phyloP scores from a whole-genome alignment of 495 filamentous ascomycete genomes.

The Cairneyella variabilis region DNA sequence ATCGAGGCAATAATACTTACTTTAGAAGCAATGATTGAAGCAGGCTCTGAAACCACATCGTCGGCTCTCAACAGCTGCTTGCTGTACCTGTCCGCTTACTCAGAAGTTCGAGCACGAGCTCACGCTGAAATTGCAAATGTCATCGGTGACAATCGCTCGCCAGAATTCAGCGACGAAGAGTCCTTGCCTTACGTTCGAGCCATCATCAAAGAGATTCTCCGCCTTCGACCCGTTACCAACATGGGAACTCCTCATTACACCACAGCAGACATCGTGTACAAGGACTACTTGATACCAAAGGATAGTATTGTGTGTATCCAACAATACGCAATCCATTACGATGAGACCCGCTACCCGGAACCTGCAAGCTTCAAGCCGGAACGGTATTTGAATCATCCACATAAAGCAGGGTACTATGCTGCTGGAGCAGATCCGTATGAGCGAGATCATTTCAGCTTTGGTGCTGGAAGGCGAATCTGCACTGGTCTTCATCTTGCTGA shows the following conservation, averaged over 20 bases:
- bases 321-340: slow-evolving; percentile 34
- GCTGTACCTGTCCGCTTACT: background rate
- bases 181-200: slow-evolving; percentile 38
- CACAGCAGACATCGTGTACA: slow-evolving; percentile 54
- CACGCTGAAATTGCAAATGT: slow-evolving; percentile 28
- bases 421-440: slow-evolving; percentile 41
- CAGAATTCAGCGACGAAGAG: slow-evolving; percentile 33
- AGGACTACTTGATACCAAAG: slow-evolving; percentile 38
- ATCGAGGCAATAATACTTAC: too few species aligned
- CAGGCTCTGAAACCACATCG: background rate
- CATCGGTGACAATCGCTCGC: slow-evolving; percentile 31
- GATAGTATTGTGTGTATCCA: slow-evolving; percentile 42
- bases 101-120: slow-evolving; percentile 25
- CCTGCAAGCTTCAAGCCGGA: slow-evolving; percentile 43
- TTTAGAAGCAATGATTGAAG: too few species aligned
- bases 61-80: background rate
- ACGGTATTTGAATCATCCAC: slow-evolving; percentile 29
- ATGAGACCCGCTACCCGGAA: slow-evolving; percentile 31
- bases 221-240: slow-evolving; percentile 49
- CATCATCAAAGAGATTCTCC: slow-evolving; percentile 33
- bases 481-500: slow-evolving; percentile 48
- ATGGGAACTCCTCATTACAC: slow-evolving; percentile 58
- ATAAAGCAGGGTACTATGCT: slow-evolving; percentile 38
- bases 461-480: slow-evolving; percentile 50
- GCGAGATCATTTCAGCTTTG: slow-evolving; percentile 42